Base-by-base conservation (phyloP, 2,329 filamentous ascomycete species). In the Penicillium sclerotigenum region DNA sequence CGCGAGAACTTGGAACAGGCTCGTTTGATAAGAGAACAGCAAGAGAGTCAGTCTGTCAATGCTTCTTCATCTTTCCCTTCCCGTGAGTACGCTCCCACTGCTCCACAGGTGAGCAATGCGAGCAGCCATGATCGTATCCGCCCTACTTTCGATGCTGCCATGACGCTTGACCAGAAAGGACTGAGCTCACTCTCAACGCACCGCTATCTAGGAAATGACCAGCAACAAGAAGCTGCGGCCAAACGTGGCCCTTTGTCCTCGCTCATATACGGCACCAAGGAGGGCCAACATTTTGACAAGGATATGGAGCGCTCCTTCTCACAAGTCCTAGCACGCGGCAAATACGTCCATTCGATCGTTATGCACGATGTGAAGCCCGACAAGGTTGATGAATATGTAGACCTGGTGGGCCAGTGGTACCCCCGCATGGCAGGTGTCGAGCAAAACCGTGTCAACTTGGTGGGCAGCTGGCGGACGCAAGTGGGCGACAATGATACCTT, bases 401-500 rank as follows among this genome's bases (percentile, higher is more conserved):
- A 93, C 56, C 81, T 97, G 47, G 90, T 97, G 14, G 91, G 94
- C 58, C 81, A 83, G 36, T 97, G 91, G 89, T 99, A 99, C 71
- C 93, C 94, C 9, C 86, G 84, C 71, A 91, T 97, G 83, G 94
- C 94, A 43, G 82, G 83, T 57, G 82, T 86, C 64, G 86, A 89
- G 20, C 88, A 94, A 77, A 96, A 97, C 77, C 93, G 93, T 77
- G 93, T 99, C 65, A 87, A 99, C 74, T 79, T 99, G 55, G 94
- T 99, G 6, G 94, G 94, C 67, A 97, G 93, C 80, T 99, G 94
- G 94, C 86, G 93, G 75, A 97, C 92, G 16, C 94, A 99, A 75
- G 92, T 99, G 49, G 94, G 94, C 59, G 93, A 99, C 68, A 95
- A 91, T 73, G 91, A 99, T 71, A 97, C 92, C 0, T 99, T 99